Base-by-base conservation (phyloP, 805 yeast genomes). In the Debaryomyces castellii region DNA sequence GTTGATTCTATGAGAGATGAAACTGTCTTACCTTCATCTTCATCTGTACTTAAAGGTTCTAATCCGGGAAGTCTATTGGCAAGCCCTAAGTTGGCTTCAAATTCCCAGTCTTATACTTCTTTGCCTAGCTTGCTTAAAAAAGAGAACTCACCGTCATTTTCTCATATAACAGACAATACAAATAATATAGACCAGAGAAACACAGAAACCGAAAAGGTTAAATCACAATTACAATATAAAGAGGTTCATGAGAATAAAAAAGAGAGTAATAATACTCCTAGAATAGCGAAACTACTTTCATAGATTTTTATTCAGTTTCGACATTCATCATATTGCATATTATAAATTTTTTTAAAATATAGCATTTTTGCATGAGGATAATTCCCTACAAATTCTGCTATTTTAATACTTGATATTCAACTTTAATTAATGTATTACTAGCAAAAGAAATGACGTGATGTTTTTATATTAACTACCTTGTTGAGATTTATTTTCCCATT, bases 101-200 rank as follows among this genome's bases (percentile, higher is more conserved):
- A n/a, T n/a, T 33, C 38, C 8, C 40, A 37, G 2, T 37, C 40
- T 10, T 41, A 41, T 23, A 41, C 30, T 33, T 41, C 43, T 11
- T 41, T 33, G 16, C 39, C 43, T 9, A 30, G 20, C 5, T 21
- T 20, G 20, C 38, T 22, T 25, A 25, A 30, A 14, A 40, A 30
- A 12, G 24, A 40, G 14, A 40, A 32, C 16, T 32, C 39, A 3
- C 47, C 43, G 17, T 9, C 21, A 12, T 17, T 38, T 14, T 24
- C 36, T 6, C 23, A 30, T 5, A 30, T 16, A 14, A 17, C 20
- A 7, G 34, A 30, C 20, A 14, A 30, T 14, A 30, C 8, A 17
- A 9, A 18, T 30, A 8, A 16, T 16, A 16, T 30, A 14, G 20
- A 30, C 7, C 34, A 30, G 6, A 14, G 20, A 3, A 11, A 30